Percentiles rank a stretch among this genome's conserved stretches.
Evolutionary conservation across 768 basidiomycete genomes (phyloP).

Genomic region (Lactarius indigo): DNA sequence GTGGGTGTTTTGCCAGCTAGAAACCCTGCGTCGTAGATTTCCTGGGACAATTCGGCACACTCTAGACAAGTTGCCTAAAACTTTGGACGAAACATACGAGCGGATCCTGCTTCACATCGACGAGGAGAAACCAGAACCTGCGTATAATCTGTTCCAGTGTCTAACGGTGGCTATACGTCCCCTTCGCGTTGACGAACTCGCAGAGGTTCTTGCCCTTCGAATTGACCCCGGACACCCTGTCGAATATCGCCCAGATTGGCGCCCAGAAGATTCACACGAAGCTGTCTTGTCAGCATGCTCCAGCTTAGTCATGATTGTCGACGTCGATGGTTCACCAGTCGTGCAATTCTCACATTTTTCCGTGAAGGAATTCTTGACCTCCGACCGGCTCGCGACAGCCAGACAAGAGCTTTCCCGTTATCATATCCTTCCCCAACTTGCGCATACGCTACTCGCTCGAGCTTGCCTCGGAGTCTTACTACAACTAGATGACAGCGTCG

Average conservation of each 20-base stretch:
- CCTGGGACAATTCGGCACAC: not conserved
- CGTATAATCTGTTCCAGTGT: not conserved
- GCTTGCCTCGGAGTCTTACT: not conserved
- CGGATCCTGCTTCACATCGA: not conserved
- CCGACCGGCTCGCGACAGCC: not conserved
- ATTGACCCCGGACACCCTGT: not conserved
- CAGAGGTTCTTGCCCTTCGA: not conserved
- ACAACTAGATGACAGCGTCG: not conserved
- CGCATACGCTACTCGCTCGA: not conserved
- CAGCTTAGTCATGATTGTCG: not conserved
- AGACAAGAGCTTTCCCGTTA: not conserved
- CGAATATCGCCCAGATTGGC: not conserved
- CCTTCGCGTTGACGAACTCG: not conserved
- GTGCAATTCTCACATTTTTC: not conserved
- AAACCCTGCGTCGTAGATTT: not conserved
- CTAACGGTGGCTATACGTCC: not conserved
- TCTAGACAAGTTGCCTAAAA: not conserved
- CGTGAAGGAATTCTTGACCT: not conserved
- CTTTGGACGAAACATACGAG: not conserved
- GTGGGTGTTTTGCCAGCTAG: not conserved
- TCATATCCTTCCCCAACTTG: not conserved
- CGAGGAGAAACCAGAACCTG: not conserved
- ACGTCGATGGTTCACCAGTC: not conserved
- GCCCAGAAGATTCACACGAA: not conserved
- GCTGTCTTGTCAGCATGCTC: not conserved